These are phyloP conservation scores for Hymenoscyphus repandus DNA, from an alignment of 2,329 filamentous ascomycete species.

Conservation along the genomic window DNA sequence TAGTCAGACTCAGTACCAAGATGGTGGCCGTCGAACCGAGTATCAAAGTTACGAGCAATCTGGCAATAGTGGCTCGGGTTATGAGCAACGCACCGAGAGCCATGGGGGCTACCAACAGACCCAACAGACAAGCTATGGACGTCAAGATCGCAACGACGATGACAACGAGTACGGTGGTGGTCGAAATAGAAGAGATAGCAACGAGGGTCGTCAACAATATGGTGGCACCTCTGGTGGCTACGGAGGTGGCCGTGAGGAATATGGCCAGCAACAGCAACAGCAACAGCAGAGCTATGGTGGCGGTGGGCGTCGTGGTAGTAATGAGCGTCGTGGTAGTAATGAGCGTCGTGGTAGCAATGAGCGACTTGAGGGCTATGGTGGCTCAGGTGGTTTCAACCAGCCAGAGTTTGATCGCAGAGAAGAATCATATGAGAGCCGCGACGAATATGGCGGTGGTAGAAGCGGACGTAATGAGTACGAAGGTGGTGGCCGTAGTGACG, in stretches of 20 bases:
- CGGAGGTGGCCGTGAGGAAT: conserved; percentile 7
- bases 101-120: conserved; percentile 54
- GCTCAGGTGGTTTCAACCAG: conserved; percentile 12
- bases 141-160: conserved; percentile 31
- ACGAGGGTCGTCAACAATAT: conserved; percentile 1
- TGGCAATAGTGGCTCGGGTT: conserved; percentile 43
- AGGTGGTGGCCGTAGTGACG: not conserved
- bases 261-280: not conserved
- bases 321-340: conserved; percentile 25
- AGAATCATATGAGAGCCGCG: conserved; percentile 7
- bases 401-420: not conserved
- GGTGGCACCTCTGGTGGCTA: conserved; percentile 5
- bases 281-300: not conserved
- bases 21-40: conserved; percentile 52
- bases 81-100: conserved; percentile 53
- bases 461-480: conserved; percentile 13
- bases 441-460: conserved; percentile 22
- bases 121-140: conserved; percentile 46
- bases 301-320: conserved; percentile 13
- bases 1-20: conserved; percentile 51
- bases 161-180: conserved; percentile 26
- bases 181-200: conserved; percentile 25
- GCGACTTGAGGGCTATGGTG: conserved; percentile 14
- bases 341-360: conserved; percentile 27
- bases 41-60: conserved; percentile 55